Conservation (phyloP, 352 stramenopile species). For the Pythium vanterpoolii region DNA sequence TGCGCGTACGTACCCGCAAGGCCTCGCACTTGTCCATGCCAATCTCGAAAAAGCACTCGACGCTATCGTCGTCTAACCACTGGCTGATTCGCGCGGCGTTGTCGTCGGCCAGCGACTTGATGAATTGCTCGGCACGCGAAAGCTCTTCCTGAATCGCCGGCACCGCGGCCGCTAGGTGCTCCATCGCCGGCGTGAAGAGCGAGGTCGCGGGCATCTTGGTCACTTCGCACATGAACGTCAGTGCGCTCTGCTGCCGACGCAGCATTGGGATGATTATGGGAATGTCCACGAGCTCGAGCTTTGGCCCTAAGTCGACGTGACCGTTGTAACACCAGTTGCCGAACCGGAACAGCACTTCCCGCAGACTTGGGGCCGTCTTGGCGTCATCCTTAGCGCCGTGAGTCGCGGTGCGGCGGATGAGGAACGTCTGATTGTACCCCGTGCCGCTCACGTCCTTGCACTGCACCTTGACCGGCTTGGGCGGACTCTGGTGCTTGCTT, state of each 20-base stretch:
- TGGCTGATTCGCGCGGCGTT: conserved; percentile 44
- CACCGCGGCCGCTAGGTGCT: conserved; percentile 74
- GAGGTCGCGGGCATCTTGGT: conserved; percentile 87
- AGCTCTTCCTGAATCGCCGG: conserved; percentile 88
- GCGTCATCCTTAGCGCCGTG: not conserved
- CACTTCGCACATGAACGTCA: conserved; percentile 93
- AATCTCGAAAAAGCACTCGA: conserved; percentile 93
- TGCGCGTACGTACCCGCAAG: conserved; percentile 39
- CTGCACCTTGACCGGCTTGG: conserved; percentile 79
- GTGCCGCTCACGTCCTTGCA: conserved; percentile 80
- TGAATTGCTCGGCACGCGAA: conserved; percentile 76
- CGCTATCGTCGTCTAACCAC: conserved; percentile 89
- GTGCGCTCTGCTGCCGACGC: conserved; percentile 87
- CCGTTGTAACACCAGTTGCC: conserved; percentile 95
- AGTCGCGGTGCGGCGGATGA: conserved; percentile 65
- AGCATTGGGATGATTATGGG: conserved; percentile 93
- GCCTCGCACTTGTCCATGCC: conserved; percentile 63
- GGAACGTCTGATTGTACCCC: conserved; percentile 84
- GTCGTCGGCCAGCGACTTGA: conserved; percentile 55
- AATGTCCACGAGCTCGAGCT: conserved; percentile 89
- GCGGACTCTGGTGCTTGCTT: conserved; percentile 51
- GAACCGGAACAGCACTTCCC: conserved; percentile 94
- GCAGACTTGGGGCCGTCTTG: conserved; percentile 44
- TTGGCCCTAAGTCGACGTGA: conserved; percentile 87
- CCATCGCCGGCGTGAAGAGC: conserved; percentile 87